Evolutionary conservation across 2,329 filamentous ascomycete species (phyloP).

Genomic region (Phoma sp.): DNA sequence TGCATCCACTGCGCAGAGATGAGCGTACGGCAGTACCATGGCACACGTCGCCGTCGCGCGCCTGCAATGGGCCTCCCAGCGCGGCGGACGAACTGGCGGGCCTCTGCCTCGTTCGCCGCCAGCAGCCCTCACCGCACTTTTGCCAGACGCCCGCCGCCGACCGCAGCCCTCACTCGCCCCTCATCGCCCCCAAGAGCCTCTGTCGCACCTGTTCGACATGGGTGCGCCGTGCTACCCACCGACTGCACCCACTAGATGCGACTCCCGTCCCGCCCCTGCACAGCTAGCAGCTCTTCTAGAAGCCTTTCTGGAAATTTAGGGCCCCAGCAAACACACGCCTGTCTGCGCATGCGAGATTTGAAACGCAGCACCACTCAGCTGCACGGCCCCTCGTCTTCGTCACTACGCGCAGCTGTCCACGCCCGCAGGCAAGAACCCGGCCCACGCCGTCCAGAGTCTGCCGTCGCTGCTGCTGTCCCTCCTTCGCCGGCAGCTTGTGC

Average conservation of each 20-base stretch:
- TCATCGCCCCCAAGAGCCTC: slow-evolving; percentile 1
- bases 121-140: slow-evolving; percentile 9
- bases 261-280: slow-evolving; percentile 32
- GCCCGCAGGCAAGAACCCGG: not conserved
- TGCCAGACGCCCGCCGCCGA: slow-evolving; percentile 17
- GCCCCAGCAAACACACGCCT: slow-evolving; percentile 30
- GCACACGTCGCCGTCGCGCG: too few relatives aligned
- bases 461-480: slow-evolving; percentile 22
- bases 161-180: slow-evolving; percentile 7
- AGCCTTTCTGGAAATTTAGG: slow-evolving; percentile 45
- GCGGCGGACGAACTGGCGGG: not conserved
- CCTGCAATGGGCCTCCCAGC: too few relatives aligned
- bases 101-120: slow-evolving; percentile 7
- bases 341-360: slow-evolving; percentile 26
- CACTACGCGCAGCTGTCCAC: slow-evolving; percentile 19
- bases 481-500: slow-evolving; percentile 20
- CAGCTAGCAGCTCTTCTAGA: slow-evolving; percentile 49
- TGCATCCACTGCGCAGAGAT: too few relatives aligned
- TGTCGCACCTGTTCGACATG: slow-evolving; percentile 39
- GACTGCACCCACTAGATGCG: slow-evolving; percentile 28
- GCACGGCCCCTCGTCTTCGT: slow-evolving; percentile 19
- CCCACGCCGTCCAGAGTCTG: slow-evolving; percentile 12
- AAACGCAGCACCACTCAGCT: slow-evolving; percentile 33
- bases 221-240: slow-evolving; percentile 27
- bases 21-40: too few relatives aligned